These are phyloP conservation scores for Plectosphaerella cucumerina DNA, from an alignment of 2,329 filamentous ascomycete genomes.

Conservation along the genomic window DNA sequence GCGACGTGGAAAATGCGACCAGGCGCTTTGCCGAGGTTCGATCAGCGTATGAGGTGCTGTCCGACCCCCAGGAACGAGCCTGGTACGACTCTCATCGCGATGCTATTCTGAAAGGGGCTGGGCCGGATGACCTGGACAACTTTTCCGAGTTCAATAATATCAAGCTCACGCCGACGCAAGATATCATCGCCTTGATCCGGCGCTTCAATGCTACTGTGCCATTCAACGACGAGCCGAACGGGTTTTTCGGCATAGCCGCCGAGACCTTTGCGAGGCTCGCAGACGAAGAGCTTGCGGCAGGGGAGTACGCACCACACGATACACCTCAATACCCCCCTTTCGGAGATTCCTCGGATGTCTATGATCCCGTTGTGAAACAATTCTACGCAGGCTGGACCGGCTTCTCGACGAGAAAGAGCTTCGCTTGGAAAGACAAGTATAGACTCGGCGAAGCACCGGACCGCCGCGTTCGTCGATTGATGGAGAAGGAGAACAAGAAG, in stretches of 20 bases:
- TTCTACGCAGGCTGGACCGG: conserved; percentile 81
- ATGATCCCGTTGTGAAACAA: conserved; percentile 69
- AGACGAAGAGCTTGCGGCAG: conserved; percentile 73
- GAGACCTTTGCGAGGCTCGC: conserved; percentile 77
- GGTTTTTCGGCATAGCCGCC: conserved; percentile 79
- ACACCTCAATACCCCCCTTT: conserved; percentile 74
- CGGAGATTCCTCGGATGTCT: conserved; percentile 69
- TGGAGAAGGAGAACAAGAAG: conserved; percentile 94
- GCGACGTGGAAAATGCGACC: conserved; percentile 79
- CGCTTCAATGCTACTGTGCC: conserved; percentile 75
- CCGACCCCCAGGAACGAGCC: conserved; percentile 88
- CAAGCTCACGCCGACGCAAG: conserved; percentile 72
- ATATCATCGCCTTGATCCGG: conserved; percentile 73
- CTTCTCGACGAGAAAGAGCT: conserved; percentile 81
- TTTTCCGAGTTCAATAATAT: conserved; percentile 64
- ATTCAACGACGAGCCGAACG: conserved; percentile 73
- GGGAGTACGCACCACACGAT: conserved; percentile 60
- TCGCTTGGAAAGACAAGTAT: conserved; percentile 86
- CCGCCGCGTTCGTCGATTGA: conserved; percentile 71
- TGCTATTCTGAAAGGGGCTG: conserved; percentile 69
- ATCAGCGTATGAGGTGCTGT: conserved; percentile 91
- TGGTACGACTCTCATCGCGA: conserved; percentile 97
- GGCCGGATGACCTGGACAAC: conserved; percentile 38
- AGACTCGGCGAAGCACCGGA: conserved; percentile 83
- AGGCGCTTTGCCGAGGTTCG: conserved; percentile 87